Evolutionary conservation across 345 rosid genomes (phyloP), one percentile per base, ranked within the genome.

Genomic region (Salix koriyanagi): DNA sequence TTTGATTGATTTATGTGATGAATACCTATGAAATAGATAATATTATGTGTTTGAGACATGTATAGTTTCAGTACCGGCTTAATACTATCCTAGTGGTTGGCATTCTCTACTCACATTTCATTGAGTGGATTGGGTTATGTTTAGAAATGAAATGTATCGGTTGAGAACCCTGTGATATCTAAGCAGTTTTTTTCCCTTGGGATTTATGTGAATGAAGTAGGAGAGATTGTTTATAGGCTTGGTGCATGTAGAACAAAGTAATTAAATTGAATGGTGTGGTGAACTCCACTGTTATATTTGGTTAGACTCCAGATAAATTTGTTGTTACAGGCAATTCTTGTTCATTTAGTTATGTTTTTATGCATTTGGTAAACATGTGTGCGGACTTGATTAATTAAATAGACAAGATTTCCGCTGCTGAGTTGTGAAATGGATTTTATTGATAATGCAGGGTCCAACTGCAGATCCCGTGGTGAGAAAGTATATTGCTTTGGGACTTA

Each of bases 391-490:
- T 62, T n/a, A n/a, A 5, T 71, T 19, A 15, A 56, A 6, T 11
- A 56, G 10, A 36, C 16, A 15, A 15, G 9, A 6, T 56, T 44
- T 65, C 7, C 2, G 10, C 26, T 60, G 6, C 6, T 42, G 68
- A 46, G 4, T 46, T 19, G 21, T 42, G 39, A 7, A 61, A 36
- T 76, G 62, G 61, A 60, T 42, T 13, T 21, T 26, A 25, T 70
- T 65, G 42, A 14, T 41, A 58, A 52, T 78, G 87, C 93, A 92
- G 93, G 92, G 88, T 75, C 73, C 88, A 34, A 78, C 46, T 70
- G 81, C 79, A 65, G 95, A 91, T 83, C 92, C 91, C 26, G 76
- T 90, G 26, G 90, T 87, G 75, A 88, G 84, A 86, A 92, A 86
- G 75, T 94, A 94, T 75, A 74, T 87, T 77, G 85, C 94, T 19